Evolutionary conservation across 768 basidiomycete species (phyloP), one percentile per base, ranked within the genome.

Genomic region (Agaricus blazei): DNA sequence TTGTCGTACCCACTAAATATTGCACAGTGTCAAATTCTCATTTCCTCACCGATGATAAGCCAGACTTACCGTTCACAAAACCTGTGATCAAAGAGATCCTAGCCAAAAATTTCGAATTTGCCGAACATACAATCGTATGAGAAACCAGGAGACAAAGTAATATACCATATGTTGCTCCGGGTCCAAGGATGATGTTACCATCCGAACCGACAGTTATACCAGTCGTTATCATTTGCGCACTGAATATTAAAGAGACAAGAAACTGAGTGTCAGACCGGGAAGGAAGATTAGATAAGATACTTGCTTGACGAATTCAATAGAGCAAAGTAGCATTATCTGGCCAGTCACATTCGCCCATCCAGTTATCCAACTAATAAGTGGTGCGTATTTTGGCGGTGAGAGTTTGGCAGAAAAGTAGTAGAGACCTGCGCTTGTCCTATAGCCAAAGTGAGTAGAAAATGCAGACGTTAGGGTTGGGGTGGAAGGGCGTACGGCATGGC

Each of bases 401-500:
- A 90, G 67, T 63, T 85, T 88, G 0, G 87, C 84, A 2, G 87
- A 85, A 67, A 88, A 89, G 66, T 88, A 90, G 65, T 89, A 89
- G 15, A 90, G 71, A 0, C 87, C 88, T 6, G 88, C 87, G 59
- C 87, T 89, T 24, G 88, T 90, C 51, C 87, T 89, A 26, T 8
- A 29, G 6, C 3, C 19, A 1, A 23, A 7, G 9, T 26, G 28
- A 27, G 11, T 40, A 41, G 4, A 6, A 9, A 28, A 28, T 4
- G 6, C 5, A 51, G 15, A 29, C 12, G 36, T 36, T 3, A 19
- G 12, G 41, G 11, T 29, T 12, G 24, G 8, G 11, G n/a, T 42
- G 2, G 31, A 24, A 27, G 41, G 26, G 72, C 76, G 66, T 66
- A 83, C 82, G 82, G 82, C 82, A 84, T 83, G 8, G 82, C 72